phyloP scores from a whole-genome alignment of 176 grass and related monocot genomes.

The Phragmites australis region DNA sequence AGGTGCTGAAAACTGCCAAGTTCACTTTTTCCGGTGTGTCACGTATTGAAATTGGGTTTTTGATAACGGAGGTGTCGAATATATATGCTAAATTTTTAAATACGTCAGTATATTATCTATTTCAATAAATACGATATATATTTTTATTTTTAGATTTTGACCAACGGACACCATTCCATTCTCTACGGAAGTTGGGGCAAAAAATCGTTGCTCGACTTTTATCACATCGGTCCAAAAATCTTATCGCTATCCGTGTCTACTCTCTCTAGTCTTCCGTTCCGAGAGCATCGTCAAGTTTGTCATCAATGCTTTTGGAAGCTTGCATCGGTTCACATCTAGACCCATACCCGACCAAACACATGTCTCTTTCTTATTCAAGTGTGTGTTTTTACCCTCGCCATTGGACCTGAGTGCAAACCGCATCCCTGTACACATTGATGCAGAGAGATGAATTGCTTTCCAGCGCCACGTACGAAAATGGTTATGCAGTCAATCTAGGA shows the following conservation, averaged over 20 bases:
- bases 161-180: too few species aligned
- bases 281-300: slow-evolving; percentile 24
- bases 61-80: too few species aligned
- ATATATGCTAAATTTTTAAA: too few species aligned
- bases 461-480: not conserved
- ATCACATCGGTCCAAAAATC: not conserved
- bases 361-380: slow-evolving; percentile 12
- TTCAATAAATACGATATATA: too few species aligned
- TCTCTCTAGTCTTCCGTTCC: slow-evolving; percentile 4
- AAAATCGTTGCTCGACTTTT: slow-evolving; percentile 14
- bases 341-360: slow-evolving; percentile 22
- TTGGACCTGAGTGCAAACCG: slow-evolving; percentile 15
- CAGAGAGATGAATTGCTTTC: not conserved
- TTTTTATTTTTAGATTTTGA: too few species aligned
- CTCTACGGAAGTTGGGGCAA: not conserved
- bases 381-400: not conserved
- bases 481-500: too few species aligned
- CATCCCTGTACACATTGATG: slow-evolving; percentile 44
- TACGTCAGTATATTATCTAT: too few species aligned
- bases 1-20: too few species aligned
- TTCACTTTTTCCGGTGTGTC: too few species aligned
- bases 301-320: slow-evolving; percentile 14
- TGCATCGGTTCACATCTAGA: slow-evolving; percentile 29
- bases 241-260: slow-evolving; percentile 11
- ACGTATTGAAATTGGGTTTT: too few species aligned